Percentiles rank a stretch among this genome's conserved stretches.
Conservation (phyloP, 345 rosid genomes). For the Hirschfeldia incana region DNA sequence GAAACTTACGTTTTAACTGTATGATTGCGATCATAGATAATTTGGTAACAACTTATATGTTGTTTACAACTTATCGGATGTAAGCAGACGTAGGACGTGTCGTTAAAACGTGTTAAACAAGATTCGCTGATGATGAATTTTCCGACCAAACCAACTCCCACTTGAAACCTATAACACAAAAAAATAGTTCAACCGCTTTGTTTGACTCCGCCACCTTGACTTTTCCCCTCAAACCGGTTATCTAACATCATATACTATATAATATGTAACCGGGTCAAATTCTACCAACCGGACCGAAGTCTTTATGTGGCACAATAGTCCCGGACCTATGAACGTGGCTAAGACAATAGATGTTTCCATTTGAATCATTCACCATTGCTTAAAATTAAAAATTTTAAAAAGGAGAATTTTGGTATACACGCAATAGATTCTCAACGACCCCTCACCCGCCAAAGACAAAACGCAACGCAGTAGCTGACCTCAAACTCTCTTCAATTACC, state of each 20-base stretch:
- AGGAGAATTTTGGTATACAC: not conserved
- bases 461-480: conserved; percentile 32
- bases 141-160: conserved; percentile 29
- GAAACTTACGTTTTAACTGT: not conserved
- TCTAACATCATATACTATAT: not conserved
- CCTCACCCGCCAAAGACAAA: conserved; percentile 38
- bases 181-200: conserved; percentile 20
- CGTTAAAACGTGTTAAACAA: conserved; percentile 20
- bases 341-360: conserved; percentile 28
- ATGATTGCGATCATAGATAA: not conserved
- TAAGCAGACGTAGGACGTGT: not conserved
- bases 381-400: not conserved
- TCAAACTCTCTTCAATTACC: conserved; percentile 7
- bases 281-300: conserved; percentile 9
- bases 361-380: conserved; percentile 6
- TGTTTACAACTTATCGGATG: not conserved
- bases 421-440: conserved; percentile 25
- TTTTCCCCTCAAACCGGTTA: not conserved
- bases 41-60: not conserved
- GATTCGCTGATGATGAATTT: conserved; percentile 7
- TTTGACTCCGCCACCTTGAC: conserved; percentile 15
- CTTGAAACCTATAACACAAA: not conserved
- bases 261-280: conserved; percentile 7
- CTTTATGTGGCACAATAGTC: conserved; percentile 18
- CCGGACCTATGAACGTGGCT: not conserved